Percentiles rank a stretch among this genome's conserved stretches.
Evolutionary conservation across 768 basidiomycete genomes (phyloP).

Genomic region (Paxillus involutus): DNA sequence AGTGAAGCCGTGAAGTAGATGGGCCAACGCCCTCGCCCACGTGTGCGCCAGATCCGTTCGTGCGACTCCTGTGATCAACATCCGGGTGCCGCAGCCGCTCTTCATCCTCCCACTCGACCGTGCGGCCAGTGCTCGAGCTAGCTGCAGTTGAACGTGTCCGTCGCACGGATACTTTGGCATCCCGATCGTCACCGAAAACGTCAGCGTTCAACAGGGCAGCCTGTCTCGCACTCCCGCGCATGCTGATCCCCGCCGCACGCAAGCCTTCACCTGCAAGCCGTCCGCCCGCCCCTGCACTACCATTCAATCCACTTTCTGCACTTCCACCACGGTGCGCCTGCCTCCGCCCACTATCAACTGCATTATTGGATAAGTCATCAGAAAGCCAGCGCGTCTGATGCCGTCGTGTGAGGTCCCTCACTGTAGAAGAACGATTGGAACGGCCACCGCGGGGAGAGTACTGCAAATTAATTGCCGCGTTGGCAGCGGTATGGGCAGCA

Average conservation of each 20-base stretch:
- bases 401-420: constrained; percentile 46
- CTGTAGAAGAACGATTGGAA: constrained; percentile 42
- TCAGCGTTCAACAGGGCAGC: constrained; percentile 33
- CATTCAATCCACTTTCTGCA: constrained; percentile 62
- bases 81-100: constrained; percentile 17
- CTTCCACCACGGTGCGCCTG: constrained; percentile 66
- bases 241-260: constrained; percentile 66
- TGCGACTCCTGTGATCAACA: constrained; percentile 21
- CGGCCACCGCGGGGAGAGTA: constrained; percentile 31
- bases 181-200: constrained; percentile 32
- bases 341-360: constrained; percentile 40
- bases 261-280: constrained; percentile 67
- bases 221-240: constrained; percentile 30
- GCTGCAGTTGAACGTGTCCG: constrained; percentile 12
- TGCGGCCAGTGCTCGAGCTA: constrained; percentile 6
- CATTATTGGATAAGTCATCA: constrained; percentile 40
- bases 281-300: constrained; percentile 40
- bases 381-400: constrained; percentile 57
- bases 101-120: constrained; percentile 26
- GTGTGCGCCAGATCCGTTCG: constrained; percentile 23
- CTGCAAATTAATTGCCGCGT: constrained; percentile 20
- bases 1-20: constrained; percentile 17
- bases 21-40: constrained; percentile 14
- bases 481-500: constrained; percentile 20
- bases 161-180: constrained; percentile 15